These are phyloP conservation scores for Trifolium subterraneum DNA, from an alignment of 306 rosid species.

Conservation along the genomic window DNA sequence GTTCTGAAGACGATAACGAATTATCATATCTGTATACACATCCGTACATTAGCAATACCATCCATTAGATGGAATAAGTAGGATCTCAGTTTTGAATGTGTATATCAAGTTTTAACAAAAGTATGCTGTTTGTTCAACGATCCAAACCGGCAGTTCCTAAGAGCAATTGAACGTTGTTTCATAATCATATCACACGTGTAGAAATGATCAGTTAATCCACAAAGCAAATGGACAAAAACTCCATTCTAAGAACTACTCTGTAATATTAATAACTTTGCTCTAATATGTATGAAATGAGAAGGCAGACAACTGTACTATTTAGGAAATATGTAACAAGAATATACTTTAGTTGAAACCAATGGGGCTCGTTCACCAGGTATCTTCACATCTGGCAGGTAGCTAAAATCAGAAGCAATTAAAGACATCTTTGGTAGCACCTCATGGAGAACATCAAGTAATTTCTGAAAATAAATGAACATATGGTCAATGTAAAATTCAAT, in stretches of 20 bases:
- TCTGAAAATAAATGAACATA: slow-evolving; percentile 53
- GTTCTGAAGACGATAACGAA: slow-evolving; percentile 11
- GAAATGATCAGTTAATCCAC: slow-evolving; percentile 15
- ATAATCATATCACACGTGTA: slow-evolving; percentile 20
- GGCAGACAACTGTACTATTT: slow-evolving; percentile 27
- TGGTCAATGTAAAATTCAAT: slow-evolving; percentile 37
- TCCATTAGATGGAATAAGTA: slow-evolving; percentile 31
- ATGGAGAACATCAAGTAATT: slow-evolving; percentile 83
- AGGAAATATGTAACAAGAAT: slow-evolving; percentile 36
- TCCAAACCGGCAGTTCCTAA: slow-evolving; percentile 21
- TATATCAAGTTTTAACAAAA: neutral
- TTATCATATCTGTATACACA: slow-evolving; percentile 7
- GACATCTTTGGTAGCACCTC: slow-evolving; percentile 95
- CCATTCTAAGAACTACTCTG: slow-evolving; percentile 17
- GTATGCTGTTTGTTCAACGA: neutral
- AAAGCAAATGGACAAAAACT: slow-evolving; percentile 8
- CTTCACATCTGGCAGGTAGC: slow-evolving; percentile 85
- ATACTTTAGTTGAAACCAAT: slow-evolving; percentile 91
- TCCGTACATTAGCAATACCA: slow-evolving; percentile 3
- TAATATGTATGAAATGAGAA: slow-evolving; percentile 33
- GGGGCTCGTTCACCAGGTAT: slow-evolving; percentile 97
- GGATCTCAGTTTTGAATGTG: slow-evolving; percentile 2
- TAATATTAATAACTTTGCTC: neutral
- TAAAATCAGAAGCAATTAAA: slow-evolving; percentile 91
- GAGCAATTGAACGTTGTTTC: slow-evolving; percentile 15